These are phyloP conservation scores for Penicillium sp. DNA, from an alignment of 2,329 filamentous ascomycete genomes.

Conservation along the genomic window DNA sequence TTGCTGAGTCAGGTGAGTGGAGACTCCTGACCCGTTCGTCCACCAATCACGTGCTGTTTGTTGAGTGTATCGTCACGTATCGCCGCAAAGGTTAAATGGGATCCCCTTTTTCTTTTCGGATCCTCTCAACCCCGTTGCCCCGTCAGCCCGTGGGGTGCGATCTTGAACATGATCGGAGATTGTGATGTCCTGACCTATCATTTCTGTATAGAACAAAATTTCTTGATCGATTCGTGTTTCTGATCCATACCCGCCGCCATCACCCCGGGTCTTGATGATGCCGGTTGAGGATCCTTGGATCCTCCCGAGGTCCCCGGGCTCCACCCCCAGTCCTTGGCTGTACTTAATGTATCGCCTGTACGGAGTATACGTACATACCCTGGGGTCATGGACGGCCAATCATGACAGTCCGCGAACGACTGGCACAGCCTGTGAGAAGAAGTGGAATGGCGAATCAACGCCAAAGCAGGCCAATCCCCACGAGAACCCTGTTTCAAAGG, in stretches of 20 bases:
- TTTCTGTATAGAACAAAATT: neutral
- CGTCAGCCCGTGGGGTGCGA: neutral
- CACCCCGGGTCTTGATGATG: neutral
- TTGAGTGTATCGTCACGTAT: constrained; percentile 5
- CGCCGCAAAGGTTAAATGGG: constrained; percentile 3
- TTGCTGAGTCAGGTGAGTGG: constrained; percentile 22
- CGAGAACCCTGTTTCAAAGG: constrained; percentile 4
- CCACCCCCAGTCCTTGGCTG: constrained; percentile 19
- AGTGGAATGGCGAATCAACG: constrained; percentile 1
- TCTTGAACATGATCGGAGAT: neutral
- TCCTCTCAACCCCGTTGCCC: neutral
- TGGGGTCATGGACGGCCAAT: neutral
- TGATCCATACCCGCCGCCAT: neutral
- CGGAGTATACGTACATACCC: too few relatives aligned
- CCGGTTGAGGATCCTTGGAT: constrained; percentile 12
- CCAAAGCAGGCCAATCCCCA: neutral
- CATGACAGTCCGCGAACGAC: neutral
- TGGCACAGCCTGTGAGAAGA: neutral
- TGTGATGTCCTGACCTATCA: neutral
- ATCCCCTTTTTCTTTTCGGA: constrained; percentile 5
- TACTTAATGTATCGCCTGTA: constrained; percentile 4
- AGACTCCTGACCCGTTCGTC: constrained; percentile 10
- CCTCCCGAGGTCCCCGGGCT: constrained; percentile 23
- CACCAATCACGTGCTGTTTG: constrained; percentile 8
- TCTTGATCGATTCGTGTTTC: neutral